Base-by-base conservation (phyloP, 2,329 filamentous ascomycete species). In the Annulohypoxylon truncatum region DNA sequence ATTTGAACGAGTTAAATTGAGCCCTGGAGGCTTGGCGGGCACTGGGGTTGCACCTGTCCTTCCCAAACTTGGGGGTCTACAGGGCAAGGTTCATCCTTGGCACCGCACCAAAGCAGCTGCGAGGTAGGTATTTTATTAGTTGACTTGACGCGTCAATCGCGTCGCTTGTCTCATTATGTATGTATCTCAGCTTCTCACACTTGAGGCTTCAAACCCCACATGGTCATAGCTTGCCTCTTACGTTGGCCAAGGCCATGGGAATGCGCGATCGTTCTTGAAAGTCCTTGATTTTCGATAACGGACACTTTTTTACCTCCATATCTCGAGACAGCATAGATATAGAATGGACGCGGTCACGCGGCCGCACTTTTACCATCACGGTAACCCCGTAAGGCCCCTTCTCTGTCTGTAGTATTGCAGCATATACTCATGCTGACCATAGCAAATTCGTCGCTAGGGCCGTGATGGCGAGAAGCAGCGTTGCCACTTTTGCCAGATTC, bases 401-500 rank as follows among this genome's bases (percentile, higher is more conserved):
- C 58, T 50, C 22, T 44, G 54, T 20, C 29, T 22, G 26, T 15
- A 12, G n/a, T 38, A 3, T 46, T 20, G 3, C 1, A 28, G n/a
- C 35, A 13, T 5, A n/a, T 13, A 22, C 35, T 42, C n/a, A 26
- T 40, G 48, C 61, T 64, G 29, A 69, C 57, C 3, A 42, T 7
- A 7, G 1, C 2, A 10, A 35, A 44, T n/a, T 5, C 9, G 38
- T 5, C 18, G 48, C 13, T 51, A 64, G 53, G 60, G 53, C n/a
- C 64, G 40, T 9, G 71, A 79, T 15, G 76, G 76, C 3, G 82
- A 85, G 53, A 80, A 80, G 52, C 59, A 71, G 1, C 69, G 74
- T n/a, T 90, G 88, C 68, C 87, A 90, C 70, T 88, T 82, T 79
- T 90, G 88, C 72, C 88, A 90, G 74, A 80, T 90, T 31, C 83